Percentiles rank a stretch among this genome's conserved stretches.
Conservation (phyloP, 2,329 filamentous ascomycete species). For the Colletotrichum sansevieriae region DNA sequence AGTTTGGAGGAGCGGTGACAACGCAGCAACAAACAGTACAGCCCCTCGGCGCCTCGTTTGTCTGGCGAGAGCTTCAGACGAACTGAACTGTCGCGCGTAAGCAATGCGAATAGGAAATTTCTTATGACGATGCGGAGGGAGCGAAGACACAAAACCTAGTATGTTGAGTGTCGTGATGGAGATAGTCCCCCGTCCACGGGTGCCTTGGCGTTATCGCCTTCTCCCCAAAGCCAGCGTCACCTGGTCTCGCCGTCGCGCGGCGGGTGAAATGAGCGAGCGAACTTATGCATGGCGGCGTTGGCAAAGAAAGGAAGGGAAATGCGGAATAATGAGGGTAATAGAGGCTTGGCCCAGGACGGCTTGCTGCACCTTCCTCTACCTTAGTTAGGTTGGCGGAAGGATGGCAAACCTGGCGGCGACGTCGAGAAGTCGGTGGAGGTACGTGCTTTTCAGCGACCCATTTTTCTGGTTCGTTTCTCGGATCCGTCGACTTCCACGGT, state of each 20-base stretch:
- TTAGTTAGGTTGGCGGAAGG: conserved; percentile 35
- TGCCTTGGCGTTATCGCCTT: no score
- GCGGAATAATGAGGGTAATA: no score
- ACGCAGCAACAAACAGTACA: conserved; percentile 20
- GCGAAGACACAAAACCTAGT: neutral
- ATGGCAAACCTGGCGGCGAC: conserved; percentile 32
- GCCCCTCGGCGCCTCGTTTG: conserved; percentile 39
- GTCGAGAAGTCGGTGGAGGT: conserved; percentile 4
- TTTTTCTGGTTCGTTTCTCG: neutral
- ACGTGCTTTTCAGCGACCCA: conserved; percentile 3
- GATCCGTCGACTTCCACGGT: no score
- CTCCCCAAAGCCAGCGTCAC: neutral
- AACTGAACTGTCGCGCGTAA: no score
- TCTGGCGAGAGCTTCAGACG: conserved; percentile 13
- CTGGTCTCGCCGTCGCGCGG: conserved; percentile 1
- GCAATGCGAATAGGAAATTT: no score
- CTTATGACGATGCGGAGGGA: conserved; percentile 3
- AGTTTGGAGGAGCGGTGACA: neutral
- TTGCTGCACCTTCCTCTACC: no score
- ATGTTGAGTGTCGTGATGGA: neutral
- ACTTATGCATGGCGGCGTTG: neutral
- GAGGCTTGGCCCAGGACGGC: no score
- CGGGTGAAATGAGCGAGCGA: no score
- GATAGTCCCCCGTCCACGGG: neutral
- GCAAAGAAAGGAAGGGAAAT: no score